Base-by-base conservation (phyloP, 768 basidiomycete species). In the Tylopilus rubrobrunneus region DNA sequence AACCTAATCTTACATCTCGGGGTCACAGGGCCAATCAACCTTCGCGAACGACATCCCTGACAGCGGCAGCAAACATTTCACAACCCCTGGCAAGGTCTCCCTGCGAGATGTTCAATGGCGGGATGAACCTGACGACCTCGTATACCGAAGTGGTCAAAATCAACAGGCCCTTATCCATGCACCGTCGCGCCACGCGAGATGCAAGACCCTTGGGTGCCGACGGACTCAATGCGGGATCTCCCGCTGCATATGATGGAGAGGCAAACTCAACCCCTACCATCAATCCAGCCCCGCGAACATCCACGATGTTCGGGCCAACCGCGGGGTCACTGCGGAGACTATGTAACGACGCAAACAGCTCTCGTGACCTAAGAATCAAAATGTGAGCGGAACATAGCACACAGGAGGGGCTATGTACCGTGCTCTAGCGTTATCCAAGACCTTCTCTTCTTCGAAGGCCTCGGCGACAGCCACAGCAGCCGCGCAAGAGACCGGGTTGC, bases 51-150 rank as follows among this genome's bases (percentile, higher is more conserved):
- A 88, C 85, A 59, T 90, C 87, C 66, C 78, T 76, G 12, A 93
- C 79, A 9, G 89, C 83, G 64, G 87, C 79, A 33, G 63, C 74
- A 67, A 92, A 91, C 27, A 90, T 84, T 37, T 68, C 63, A 53
- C 74, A 76, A 0, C 89, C 89, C 65, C 84, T 83, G 61, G 71
- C 76, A 74, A 97, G 72, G 66, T 98, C 92, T 67, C 77, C 80
- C 69, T 82, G 70, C 23, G 78, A 81, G 57, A 96, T 81, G 66
- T 92, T 95, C 62, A 98, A 71, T 15, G 96, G 83, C 5, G 96
- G 96, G 63, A 98, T 98, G 76, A 98, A 97, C 64, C 94, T 78
- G 53, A 97, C 75, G 14, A 87, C 87, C 68, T 95, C 88, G 68
- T 89, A 95, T 25, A 90, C 78, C 48, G 88, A 91, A 25, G 95